Evolutionary conservation across 1,139 yeast species (phyloP).

Genomic region (Yamadazyma buinensis): DNA sequence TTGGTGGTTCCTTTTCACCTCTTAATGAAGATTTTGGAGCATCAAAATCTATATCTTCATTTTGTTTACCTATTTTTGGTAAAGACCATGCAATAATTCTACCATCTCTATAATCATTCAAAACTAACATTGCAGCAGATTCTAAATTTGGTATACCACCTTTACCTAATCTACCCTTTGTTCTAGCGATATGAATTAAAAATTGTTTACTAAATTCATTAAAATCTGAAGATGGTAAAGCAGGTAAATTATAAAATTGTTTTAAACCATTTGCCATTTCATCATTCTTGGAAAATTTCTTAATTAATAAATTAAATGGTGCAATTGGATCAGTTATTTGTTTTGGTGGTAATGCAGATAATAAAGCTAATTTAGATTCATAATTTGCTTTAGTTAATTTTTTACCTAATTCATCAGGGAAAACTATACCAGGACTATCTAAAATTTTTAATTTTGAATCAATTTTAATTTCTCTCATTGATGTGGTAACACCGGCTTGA

Average conservation of each 20-base stretch:
- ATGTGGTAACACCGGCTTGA: constrained; percentile 94
- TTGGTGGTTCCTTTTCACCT: constrained; percentile 47
- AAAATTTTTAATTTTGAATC: constrained; percentile 84
- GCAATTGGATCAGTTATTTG: constrained; percentile 80
- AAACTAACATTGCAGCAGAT: constrained; percentile 77
- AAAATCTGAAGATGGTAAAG: constrained; percentile 64
- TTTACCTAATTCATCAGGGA: constrained; percentile 62
- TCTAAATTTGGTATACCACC: constrained; percentile 91
- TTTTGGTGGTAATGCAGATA: constrained; percentile 90
- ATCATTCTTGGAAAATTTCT: constrained; percentile 64
- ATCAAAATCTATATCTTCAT: constrained; percentile 19
- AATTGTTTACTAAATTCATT: constrained; percentile 76
- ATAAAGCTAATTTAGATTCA: constrained; percentile 81
- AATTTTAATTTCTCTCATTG: constrained; percentile 86
- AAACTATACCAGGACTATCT: constrained; percentile 97
- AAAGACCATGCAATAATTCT: constrained; percentile 87
- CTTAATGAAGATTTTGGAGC: constrained; percentile 42
- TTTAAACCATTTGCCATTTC: constrained; percentile 77
- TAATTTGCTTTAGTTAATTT: constrained; percentile 56
- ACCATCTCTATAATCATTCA: constrained; percentile 98
- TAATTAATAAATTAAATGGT: constrained; percentile 73
- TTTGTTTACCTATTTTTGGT: constrained; percentile 60
- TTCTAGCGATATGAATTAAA: constrained; percentile 88
- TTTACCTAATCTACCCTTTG: constrained; percentile 85
- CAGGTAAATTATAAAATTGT: constrained; percentile 71